These are phyloP conservation scores for Suillus sp. DNA, from an alignment of 768 basidiomycete genomes.

Conservation along the genomic window DNA sequence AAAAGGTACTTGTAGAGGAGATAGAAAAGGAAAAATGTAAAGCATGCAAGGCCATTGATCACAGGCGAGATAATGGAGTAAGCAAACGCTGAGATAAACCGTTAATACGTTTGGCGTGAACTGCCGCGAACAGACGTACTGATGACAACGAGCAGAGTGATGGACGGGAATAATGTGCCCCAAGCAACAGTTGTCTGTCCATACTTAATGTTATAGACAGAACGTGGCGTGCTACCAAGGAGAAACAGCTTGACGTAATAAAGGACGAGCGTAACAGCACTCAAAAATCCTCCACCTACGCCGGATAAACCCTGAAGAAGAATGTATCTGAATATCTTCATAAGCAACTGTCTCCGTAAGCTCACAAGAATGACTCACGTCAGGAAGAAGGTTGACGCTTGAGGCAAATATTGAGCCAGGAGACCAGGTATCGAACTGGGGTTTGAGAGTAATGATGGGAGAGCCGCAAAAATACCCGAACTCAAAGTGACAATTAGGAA, in stretches of 20 bases:
- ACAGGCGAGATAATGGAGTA: slow-evolving; percentile 92
- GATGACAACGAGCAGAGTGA: slow-evolving; percentile 83
- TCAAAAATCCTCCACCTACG: slow-evolving; percentile 78
- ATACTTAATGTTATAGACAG: slow-evolving; percentile 84
- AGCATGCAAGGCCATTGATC: slow-evolving; percentile 86
- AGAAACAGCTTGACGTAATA: slow-evolving; percentile 93
- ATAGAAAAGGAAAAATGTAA: slow-evolving; percentile 84
- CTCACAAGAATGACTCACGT: slow-evolving; percentile 48
- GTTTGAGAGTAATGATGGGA: slow-evolving; percentile 62
- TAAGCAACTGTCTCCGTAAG: slow-evolving; percentile 9
- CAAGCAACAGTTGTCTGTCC: slow-evolving; percentile 62
- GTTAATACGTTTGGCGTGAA: slow-evolving; percentile 10
- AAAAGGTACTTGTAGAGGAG: slow-evolving; percentile 86
- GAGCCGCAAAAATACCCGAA: slow-evolving; percentile 78
- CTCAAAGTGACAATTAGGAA: slow-evolving; percentile 89
- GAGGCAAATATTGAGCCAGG: slow-evolving; percentile 78
- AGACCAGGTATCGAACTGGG: slow-evolving; percentile 69
- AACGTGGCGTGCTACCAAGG: slow-evolving; percentile 86
- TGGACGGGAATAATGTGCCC: slow-evolving; percentile 74
- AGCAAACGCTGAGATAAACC: slow-evolving; percentile 50
- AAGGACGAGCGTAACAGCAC: slow-evolving; percentile 69
- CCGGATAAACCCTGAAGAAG: slow-evolving; percentile 81
- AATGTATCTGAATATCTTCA: slow-evolving; percentile 54
- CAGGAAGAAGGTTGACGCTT: slow-evolving; percentile 88
- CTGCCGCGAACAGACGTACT: slow-evolving; percentile 44